Evolutionary conservation across 371 early-diverging fungal species (phyloP).

Genomic region (Rhizopus arrhizus): DNA sequence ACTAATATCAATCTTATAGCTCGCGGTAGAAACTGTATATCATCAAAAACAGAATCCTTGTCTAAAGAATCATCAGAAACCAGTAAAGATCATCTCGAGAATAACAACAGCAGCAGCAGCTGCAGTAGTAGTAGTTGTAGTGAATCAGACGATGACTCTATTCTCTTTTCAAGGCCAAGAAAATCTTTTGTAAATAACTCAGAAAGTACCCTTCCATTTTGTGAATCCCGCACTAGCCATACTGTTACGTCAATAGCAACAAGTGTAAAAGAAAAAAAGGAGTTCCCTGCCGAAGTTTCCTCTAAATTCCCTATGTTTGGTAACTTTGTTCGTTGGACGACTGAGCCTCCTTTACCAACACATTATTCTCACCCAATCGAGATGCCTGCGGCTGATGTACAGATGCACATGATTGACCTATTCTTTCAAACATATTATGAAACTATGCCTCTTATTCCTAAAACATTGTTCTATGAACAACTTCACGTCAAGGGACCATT

Average conservation of each 20-base stretch:
- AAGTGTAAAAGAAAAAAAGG: not conserved
- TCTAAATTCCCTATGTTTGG: constrained; percentile 13
- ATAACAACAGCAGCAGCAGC: too few species aligned
- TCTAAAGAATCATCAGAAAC: not conserved
- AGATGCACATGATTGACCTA: constrained; percentile 34
- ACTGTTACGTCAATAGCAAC: not conserved
- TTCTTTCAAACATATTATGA: constrained; percentile 30
- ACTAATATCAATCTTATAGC: constrained; percentile 11
- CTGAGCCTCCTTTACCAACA: constrained; percentile 35
- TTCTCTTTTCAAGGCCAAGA: constrained; percentile 19
- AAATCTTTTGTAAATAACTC: not conserved
- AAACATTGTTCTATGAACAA: constrained; percentile 25
- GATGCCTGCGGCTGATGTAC: constrained; percentile 39
- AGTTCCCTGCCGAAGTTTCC: too few species aligned
- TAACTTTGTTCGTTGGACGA: constrained; percentile 25
- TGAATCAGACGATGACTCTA: constrained; percentile 23
- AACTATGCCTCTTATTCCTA: constrained; percentile 17
- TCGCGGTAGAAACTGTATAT: constrained; percentile 27
- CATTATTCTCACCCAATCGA: constrained; percentile 34
- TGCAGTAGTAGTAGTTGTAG: not conserved
- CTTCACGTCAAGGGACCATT: constrained; percentile 22
- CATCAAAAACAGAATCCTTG: constrained; percentile 16
- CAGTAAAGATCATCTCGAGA: not conserved
- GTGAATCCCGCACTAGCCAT: constrained; percentile 2
- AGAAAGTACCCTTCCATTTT: too few species aligned